phyloP scores from a whole-genome alignment of 129 eudicot genomes.

The Lactuca saligna region DNA sequence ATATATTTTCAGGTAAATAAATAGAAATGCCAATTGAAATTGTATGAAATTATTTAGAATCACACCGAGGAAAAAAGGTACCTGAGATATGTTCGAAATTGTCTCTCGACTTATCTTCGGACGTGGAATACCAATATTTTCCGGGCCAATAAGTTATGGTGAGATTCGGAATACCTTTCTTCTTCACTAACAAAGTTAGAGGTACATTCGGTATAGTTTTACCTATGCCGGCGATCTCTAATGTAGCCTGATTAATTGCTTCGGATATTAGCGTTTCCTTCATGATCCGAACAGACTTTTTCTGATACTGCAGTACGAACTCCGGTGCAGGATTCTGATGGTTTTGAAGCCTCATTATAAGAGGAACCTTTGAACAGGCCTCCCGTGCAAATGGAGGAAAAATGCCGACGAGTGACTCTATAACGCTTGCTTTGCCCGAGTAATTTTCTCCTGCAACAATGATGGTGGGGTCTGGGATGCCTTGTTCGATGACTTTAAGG shows the following conservation, averaged over 20 bases:
- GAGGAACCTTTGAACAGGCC: constrained; percentile 24
- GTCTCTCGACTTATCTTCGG: constrained; percentile 36
- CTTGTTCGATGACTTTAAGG: constrained; percentile 45
- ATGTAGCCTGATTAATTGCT: constrained; percentile 34
- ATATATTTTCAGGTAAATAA: no score
- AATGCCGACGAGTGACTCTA: constrained; percentile 52
- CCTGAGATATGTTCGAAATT: constrained; percentile 38
- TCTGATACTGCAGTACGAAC: constrained; percentile 24
- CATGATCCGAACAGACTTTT: constrained; percentile 9
- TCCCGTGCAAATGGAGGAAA: constrained; percentile 43
- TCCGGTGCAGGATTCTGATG: constrained; percentile 9
- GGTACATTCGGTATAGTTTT: constrained; percentile 34
- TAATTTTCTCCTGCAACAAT: constrained; percentile 53
- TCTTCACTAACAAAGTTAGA: constrained; percentile 26
- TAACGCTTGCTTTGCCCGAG: constrained; percentile 46
- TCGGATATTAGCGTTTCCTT: constrained; percentile 6
- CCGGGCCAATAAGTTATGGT: constrained; percentile 43
- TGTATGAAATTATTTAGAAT: no score
- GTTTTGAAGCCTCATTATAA: constrained; percentile 38
- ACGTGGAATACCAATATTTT: constrained; percentile 36
- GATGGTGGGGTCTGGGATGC: constrained; percentile 50
- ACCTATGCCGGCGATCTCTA: constrained; percentile 30
- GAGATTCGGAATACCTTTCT: constrained; percentile 34
- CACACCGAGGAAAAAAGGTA: no score
- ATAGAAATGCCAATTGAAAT: no score